Evolutionary conservation across 371 early-diverging fungal genomes (phyloP).

Genomic region (Apophysomyces ossiformis): DNA sequence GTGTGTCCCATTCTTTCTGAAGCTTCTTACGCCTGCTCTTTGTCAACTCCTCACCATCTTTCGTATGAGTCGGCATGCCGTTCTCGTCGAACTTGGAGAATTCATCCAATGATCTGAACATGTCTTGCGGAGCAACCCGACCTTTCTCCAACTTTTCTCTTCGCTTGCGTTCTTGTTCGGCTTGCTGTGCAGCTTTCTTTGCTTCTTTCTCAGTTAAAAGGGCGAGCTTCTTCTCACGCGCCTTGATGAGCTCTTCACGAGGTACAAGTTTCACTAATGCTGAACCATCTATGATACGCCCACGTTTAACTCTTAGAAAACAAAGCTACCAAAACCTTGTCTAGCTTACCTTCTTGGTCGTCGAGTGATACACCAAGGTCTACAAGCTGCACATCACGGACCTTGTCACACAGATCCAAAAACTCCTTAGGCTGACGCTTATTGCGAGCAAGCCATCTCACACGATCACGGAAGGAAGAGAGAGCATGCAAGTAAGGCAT

Average conservation of each 20-base stretch:
- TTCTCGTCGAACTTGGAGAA: conserved; percentile 84
- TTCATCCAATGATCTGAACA: conserved; percentile 72
- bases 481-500: conserved; percentile 83
- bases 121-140: conserved; percentile 71
- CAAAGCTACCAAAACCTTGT: no score
- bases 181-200: conserved; percentile 67
- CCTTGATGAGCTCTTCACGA: conserved; percentile 70
- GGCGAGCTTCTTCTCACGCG: conserved; percentile 64
- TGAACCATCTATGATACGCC: conserved; percentile 63
- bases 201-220: conserved; percentile 70
- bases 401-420: conserved; percentile 78
- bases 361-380: conserved; percentile 90
- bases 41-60: conserved; percentile 79
- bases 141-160: conserved; percentile 80
- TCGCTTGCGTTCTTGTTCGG: conserved; percentile 68
- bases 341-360: conserved; percentile 76
- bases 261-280: conserved; percentile 92
- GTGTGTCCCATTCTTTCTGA: conserved; percentile 82
- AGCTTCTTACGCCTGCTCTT: conserved; percentile 89
- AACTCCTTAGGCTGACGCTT: conserved; percentile 62
- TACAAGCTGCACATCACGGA: conserved; percentile 88
- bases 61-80: conserved; percentile 90
- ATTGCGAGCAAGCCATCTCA: conserved; percentile 74
- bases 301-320: no score
- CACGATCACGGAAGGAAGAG: conserved; percentile 88